Evolutionary conservation across 2,329 filamentous ascomycete genomes (phyloP).

Genomic region (Hawksworthiomyces lignivorus): DNA sequence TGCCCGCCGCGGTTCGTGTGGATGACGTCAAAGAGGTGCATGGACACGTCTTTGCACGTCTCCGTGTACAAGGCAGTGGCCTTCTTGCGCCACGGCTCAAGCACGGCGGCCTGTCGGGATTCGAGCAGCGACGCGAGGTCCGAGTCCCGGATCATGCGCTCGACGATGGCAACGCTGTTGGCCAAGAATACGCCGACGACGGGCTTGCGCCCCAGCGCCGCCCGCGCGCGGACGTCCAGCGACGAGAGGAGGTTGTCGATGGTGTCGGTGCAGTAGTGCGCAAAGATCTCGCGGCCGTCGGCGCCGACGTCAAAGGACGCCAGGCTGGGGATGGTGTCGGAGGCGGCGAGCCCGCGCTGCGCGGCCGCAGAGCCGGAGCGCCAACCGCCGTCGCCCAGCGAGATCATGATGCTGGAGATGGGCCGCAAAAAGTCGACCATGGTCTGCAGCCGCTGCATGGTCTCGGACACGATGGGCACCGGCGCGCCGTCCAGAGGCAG

Average conservation of each 20-base stretch:
- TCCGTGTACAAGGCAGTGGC: constrained; percentile 75
- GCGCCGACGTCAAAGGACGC: constrained; percentile 81
- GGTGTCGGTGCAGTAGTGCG: constrained; percentile 82
- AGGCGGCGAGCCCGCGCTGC: constrained; percentile 32
- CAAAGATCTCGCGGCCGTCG: constrained; percentile 80
- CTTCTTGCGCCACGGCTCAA: constrained; percentile 84
- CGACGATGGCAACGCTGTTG: constrained; percentile 77
- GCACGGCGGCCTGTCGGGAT: constrained; percentile 48
- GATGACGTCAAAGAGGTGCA: constrained; percentile 80
- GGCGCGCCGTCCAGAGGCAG: constrained; percentile 73
- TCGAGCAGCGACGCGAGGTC: constrained; percentile 69
- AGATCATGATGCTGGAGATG: constrained; percentile 83
- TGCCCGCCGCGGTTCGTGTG: constrained; percentile 63
- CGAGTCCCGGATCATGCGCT: constrained; percentile 74
- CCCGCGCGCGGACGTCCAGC: constrained; percentile 65
- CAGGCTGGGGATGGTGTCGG: constrained; percentile 59
- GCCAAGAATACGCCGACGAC: constrained; percentile 82
- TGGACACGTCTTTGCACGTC: constrained; percentile 80
- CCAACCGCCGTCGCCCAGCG: constrained; percentile 91
- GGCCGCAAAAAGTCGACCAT: constrained; percentile 83
- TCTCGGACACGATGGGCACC: constrained; percentile 70
- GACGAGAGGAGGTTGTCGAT: constrained; percentile 72
- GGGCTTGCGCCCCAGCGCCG: constrained; percentile 53
- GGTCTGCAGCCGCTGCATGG: constrained; percentile 76
- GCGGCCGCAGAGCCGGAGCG: constrained; percentile 43